Evolutionary conservation across 805 yeast genomes (phyloP).

Genomic region (Ogataea ramenticola): DNA sequence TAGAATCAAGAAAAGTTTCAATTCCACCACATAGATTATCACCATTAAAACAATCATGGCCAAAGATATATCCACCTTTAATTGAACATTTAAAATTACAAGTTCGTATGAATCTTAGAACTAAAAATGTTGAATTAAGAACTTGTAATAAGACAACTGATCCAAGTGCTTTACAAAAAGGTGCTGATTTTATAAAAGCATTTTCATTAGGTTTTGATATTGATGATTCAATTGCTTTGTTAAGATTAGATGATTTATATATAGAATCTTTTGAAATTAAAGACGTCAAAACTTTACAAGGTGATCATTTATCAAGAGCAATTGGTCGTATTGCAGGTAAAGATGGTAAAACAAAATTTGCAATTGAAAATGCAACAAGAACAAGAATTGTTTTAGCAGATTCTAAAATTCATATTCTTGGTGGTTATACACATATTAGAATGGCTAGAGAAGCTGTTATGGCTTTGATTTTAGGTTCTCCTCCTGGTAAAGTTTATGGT

Average conservation of each 20-base stretch:
- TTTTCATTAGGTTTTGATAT: constrained; percentile 94
- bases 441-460: constrained; percentile 99
- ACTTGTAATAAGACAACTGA: constrained; percentile 82
- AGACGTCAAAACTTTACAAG: constrained; percentile 91
- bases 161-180: constrained; percentile 92
- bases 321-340: constrained; percentile 99
- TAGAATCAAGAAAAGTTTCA: constrained; percentile 81
- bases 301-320: constrained; percentile 97
- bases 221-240: constrained; percentile 92
- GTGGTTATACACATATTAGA: constrained; percentile 94
- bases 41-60: constrained; percentile 86
- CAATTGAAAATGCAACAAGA: constrained; percentile 96
- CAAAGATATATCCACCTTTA: constrained; percentile 89
- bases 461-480: constrained; percentile 89
- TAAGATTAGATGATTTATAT: constrained; percentile 91
- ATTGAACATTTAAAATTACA: constrained; percentile 93
- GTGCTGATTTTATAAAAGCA: constrained; percentile 94
- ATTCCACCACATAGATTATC: constrained; percentile 98
- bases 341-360: constrained; percentile 97
- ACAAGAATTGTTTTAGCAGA: constrained; percentile 97
- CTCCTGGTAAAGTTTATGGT: constrained; percentile 98
- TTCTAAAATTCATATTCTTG: constrained; percentile 90
- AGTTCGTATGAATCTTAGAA: constrained; percentile 88
- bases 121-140: constrained; percentile 82
- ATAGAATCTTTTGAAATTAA: constrained; percentile 96